phyloP scores from a whole-genome alignment of 2,329 filamentous ascomycete species.

The Cadophora malorum region DNA sequence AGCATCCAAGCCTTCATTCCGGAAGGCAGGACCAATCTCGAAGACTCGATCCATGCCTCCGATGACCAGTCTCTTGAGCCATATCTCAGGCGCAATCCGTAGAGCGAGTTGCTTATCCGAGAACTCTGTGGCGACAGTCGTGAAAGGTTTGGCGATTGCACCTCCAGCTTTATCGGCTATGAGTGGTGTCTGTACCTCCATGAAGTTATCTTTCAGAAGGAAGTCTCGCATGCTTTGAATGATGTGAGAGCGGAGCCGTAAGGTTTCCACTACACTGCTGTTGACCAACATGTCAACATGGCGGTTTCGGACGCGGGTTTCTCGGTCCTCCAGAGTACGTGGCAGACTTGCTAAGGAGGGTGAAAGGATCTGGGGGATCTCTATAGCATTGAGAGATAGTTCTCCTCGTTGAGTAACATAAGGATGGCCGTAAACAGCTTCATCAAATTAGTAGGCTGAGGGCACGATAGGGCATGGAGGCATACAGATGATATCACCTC shows the following conservation, averaged over 20 bases:
- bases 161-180: conserved; percentile 84
- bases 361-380: conserved; percentile 74
- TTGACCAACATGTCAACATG: conserved; percentile 89
- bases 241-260: conserved; percentile 77
- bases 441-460: conserved; percentile 28
- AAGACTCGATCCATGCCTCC: conserved; percentile 89
- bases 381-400: conserved; percentile 72
- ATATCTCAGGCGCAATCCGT: conserved; percentile 91
- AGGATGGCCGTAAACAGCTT: conserved; percentile 70
- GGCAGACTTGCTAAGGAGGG: conserved; percentile 84
- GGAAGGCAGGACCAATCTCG: conserved; percentile 90
- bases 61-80: conserved; percentile 89
- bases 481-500: conserved; percentile 86
- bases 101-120: conserved; percentile 74
- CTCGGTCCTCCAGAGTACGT: conserved; percentile 69
- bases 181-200: conserved; percentile 92
- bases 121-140: conserved; percentile 79
- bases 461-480: neutral
- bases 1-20: conserved; percentile 89
- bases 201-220: conserved; percentile 73
- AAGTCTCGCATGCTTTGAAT: conserved; percentile 76
- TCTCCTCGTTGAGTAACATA: conserved; percentile 72
- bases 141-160: conserved; percentile 85
- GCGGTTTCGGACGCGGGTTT: conserved; percentile 76
- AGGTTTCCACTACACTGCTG: conserved; percentile 66